phyloP scores from a whole-genome alignment of 176 grass and related monocot species.

The Aegilops speltoides region DNA sequence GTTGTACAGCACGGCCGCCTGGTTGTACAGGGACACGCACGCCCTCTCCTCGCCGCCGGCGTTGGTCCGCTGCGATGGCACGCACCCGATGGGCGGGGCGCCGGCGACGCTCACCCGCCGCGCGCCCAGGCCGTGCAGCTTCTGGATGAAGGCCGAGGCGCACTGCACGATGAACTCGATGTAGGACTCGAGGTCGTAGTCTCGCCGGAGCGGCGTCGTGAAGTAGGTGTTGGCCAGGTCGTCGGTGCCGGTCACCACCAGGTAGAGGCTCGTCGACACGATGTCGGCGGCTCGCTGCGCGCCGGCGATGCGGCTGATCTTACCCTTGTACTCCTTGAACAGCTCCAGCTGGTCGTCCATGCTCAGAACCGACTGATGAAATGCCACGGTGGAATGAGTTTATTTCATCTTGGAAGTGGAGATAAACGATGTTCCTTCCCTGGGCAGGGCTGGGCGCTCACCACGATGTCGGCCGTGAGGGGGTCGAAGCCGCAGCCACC shows the following conservation, averaged over 20 bases:
- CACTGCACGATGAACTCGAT: conserved; percentile 58
- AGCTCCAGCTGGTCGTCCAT: conserved; percentile 77
- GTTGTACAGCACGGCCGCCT: conserved; percentile 63
- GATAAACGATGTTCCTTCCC: neutral
- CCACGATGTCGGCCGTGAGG: conserved; percentile 69
- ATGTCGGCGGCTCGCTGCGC: conserved; percentile 40
- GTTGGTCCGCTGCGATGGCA: conserved; percentile 83
- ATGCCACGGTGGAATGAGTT: neutral
- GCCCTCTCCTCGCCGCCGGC: conserved; percentile 67
- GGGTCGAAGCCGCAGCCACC: conserved; percentile 73
- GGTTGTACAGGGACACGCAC: conserved; percentile 69
- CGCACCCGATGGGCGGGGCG: conserved; percentile 69
- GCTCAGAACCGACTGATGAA: conserved; percentile 54
- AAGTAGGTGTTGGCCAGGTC: conserved; percentile 96
- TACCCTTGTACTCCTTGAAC: conserved; percentile 89
- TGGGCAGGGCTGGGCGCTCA: neutral
- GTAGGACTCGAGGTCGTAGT: conserved; percentile 85
- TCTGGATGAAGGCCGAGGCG: conserved; percentile 72
- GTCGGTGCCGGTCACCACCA: conserved; percentile 60
- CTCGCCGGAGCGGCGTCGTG: conserved; percentile 58
- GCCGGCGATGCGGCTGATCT: conserved; percentile 52
- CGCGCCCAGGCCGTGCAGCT: conserved; percentile 54
- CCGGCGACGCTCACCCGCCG: conserved; percentile 47
- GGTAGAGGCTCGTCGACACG: conserved; percentile 60
- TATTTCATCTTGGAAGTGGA: neutral